Base-by-base conservation (phyloP, 1,139 yeast species). In the Diutina siamensis region DNA sequence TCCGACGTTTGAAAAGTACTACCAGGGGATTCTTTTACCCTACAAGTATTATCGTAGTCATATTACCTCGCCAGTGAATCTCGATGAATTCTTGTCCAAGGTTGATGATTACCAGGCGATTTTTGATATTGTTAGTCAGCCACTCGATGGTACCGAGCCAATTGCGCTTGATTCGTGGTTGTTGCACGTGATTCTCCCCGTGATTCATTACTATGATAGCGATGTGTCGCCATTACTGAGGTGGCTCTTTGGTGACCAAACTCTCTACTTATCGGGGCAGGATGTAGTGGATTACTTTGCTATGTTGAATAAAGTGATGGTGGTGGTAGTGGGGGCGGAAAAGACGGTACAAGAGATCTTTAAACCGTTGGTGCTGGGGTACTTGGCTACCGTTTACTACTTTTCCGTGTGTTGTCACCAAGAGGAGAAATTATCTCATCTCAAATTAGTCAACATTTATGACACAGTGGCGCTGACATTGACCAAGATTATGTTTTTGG, bases 401-500 rank as follows among this genome's bases (percentile, higher is more conserved):
- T 35, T 35, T 21, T 8, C 40, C 13, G 27, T 38, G 7, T 22
- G 21, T 12, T 20, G 22, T 7, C 18, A 18, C 4, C 32, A 22
- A 15, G 32, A 32, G 2, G 42, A 25, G 3, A 25, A 25, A 18
- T 22, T 38, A n/a, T 17, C 21, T 9, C 18, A n/a, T 10, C 20
- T 21, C 9, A 38, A 38, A 18, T 27, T 38, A n/a, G 21, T 22
- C 13, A 22, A 17, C 13, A 25, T 38, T 1, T 38, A 38, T 15
- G 42, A 38, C 17, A 25, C 33, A 13, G 17, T 38, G 20, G 42
- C 42, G 13, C 42, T 22, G 32, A 38, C 42, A 18, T 17, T 38
- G 8, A 25, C 31, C 33, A 25, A 25, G n/a, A 12, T 38, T 7
- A n/a, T n/a, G 33, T n/a, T 21, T 8, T 5, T 25, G 21, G 32